Evolutionary conservation across 306 rosid species (phyloP).

Genomic region (Fagus sylvatica): DNA sequence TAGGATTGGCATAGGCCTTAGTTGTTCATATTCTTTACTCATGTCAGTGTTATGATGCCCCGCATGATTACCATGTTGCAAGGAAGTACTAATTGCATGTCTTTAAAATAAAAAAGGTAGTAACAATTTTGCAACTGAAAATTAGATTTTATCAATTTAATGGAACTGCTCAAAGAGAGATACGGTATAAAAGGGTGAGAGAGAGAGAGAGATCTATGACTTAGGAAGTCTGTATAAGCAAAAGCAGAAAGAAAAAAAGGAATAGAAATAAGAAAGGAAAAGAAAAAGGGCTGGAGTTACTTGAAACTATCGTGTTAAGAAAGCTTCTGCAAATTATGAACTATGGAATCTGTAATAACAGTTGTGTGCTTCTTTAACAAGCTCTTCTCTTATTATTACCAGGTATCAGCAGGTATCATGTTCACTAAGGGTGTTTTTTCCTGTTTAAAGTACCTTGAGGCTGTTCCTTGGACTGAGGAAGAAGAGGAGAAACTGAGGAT

Average conservation of each 20-base stretch:
- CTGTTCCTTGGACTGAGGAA: slow-evolving; percentile 95
- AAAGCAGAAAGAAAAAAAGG: background rate
- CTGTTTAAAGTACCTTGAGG: slow-evolving; percentile 81
- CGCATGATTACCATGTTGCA: background rate
- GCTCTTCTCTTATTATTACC: slow-evolving; percentile 16
- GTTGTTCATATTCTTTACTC: background rate
- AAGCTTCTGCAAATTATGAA: background rate
- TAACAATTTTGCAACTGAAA: too few species aligned
- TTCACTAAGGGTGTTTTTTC: slow-evolving; percentile 69
- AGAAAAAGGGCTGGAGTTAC: background rate
- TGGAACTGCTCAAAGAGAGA: background rate
- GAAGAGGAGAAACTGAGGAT: slow-evolving; percentile 79
- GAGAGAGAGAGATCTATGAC: background rate
- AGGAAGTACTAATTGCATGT: background rate
- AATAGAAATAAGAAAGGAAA: background rate
- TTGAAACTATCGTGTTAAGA: background rate
- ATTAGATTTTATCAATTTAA: background rate
- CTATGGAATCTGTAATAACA: background rate
- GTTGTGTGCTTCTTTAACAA: slow-evolving; percentile 21
- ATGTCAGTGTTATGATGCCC: background rate
- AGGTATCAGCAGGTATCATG: slow-evolving; percentile 83
- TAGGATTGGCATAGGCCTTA: background rate
- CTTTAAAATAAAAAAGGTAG: too few species aligned
- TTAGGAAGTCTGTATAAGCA: background rate
- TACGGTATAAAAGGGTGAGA: background rate